Conservation (phyloP, 2,329 filamentous ascomycete species). For the Trichophyton mentagrophytes region DNA sequence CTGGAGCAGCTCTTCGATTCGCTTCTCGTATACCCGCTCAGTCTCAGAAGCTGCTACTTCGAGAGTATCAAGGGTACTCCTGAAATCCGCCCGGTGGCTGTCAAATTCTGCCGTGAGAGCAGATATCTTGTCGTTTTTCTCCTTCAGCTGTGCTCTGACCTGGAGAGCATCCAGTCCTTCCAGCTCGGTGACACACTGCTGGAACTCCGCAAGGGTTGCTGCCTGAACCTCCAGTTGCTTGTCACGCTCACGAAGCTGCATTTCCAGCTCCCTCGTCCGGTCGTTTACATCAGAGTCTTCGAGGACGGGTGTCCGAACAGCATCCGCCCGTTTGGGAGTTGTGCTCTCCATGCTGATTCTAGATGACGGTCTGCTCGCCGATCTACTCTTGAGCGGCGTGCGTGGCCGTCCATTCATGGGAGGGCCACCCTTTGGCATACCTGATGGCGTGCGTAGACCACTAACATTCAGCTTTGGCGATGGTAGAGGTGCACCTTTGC, state of each 20-base stretch:
- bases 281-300: conserved; percentile 28
- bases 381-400: conserved; percentile 26
- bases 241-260: conserved; percentile 70
- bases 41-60: conserved; percentile 94
- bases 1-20: conserved; percentile 50
- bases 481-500: conserved; percentile 32
- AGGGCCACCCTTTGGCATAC: conserved; percentile 18
- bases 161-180: conserved; percentile 65
- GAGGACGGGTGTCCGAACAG: conserved; percentile 14
- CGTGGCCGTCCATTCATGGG: conserved; percentile 28
- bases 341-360: conserved; percentile 29
- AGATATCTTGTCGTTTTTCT: conserved; percentile 95
- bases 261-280: conserved; percentile 59
- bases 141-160: conserved; percentile 67
- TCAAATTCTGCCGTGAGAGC: conserved; percentile 92
- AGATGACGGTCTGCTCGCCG: conserved; percentile 28
- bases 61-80: conserved; percentile 90
- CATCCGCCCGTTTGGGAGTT: conserved; percentile 23
- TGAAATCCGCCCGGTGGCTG: conserved; percentile 83
- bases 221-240: conserved; percentile 81
- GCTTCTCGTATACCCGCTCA: conserved; percentile 72
- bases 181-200: conserved; percentile 70
- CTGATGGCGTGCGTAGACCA: conserved; percentile 46
- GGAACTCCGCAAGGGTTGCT: conserved; percentile 73
- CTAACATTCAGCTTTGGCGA: conserved; percentile 42